A percentile compares a stretch with the other conserved stretches of the same genome.
phyloP scores from a whole-genome alignment of 2,329 filamentous ascomycete species.

The Colletotrichum godetiae region DNA sequence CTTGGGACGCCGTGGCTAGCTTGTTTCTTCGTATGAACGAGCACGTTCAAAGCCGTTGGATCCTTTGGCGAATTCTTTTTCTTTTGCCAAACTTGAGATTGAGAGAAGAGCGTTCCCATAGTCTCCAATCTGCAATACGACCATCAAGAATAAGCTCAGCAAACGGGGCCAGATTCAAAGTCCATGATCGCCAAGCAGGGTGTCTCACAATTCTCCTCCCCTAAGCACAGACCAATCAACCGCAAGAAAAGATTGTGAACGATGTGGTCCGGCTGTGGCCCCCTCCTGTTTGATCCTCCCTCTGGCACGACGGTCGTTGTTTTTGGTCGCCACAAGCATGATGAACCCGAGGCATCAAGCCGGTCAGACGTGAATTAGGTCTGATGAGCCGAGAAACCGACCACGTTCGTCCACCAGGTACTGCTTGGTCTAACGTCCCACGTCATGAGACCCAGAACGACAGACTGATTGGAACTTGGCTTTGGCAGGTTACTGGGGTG shows the following conservation, averaged over 20 bases:
- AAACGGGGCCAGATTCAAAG: not conserved
- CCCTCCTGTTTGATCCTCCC: conserved; percentile 34
- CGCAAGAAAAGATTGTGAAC: not conserved
- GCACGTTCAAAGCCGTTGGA: not conserved
- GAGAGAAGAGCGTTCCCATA: not conserved
- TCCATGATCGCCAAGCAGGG: not conserved
- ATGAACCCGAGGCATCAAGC: conserved; percentile 1
- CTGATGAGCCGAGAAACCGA: not conserved
- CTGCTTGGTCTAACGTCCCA: not conserved
- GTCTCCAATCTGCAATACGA: not conserved
- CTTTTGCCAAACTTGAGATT: rapidly evolving
- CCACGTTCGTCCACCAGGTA: not conserved
- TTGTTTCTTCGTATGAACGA: not conserved
- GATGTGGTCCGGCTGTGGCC: conserved; percentile 28
- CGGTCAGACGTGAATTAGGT: not conserved
- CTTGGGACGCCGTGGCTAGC: not conserved
- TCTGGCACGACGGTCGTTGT: conserved; percentile 24
- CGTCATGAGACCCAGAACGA: not conserved
- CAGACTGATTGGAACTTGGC: not conserved
- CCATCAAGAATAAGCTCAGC: not conserved
- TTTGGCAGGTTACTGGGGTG: conserved; percentile 9
- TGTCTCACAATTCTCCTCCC: not conserved
- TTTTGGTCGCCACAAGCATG: conserved; percentile 22
- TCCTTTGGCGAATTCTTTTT: too few species aligned
- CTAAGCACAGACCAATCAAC: conserved; percentile 15